phyloP scores from a whole-genome alignment of 2,329 filamentous ascomycete genomes.

The Verticillium nubilum region DNA sequence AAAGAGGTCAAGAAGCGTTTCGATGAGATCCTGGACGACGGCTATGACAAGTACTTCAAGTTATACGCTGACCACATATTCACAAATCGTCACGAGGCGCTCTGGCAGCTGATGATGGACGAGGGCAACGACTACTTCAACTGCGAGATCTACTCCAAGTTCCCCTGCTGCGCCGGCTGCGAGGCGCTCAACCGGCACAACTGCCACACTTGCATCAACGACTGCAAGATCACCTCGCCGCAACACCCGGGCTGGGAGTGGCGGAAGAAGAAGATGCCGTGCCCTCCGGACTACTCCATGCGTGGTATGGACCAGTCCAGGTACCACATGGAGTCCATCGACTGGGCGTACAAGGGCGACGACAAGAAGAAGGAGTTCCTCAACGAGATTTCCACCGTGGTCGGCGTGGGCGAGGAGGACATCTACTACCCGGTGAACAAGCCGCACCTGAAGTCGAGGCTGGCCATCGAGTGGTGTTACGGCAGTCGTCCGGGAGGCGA shows the following conservation, averaged over 20 bases:
- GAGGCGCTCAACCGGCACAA: not conserved
- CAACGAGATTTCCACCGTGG: not conserved
- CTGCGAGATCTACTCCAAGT: constrained; percentile 1
- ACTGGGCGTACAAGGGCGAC: not conserved
- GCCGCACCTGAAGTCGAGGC: not conserved
- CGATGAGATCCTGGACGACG: constrained; percentile 2
- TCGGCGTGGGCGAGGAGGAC: not conserved
- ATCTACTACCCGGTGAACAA: not conserved
- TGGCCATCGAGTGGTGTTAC: not conserved
- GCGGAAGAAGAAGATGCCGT: not conserved
- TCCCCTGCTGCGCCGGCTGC: constrained; percentile 3
- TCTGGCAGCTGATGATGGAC: constrained; percentile 1
- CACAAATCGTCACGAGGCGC: not conserved
- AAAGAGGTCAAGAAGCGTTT: constrained; percentile 2
- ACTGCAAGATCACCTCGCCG: not conserved
- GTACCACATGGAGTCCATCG: not conserved
- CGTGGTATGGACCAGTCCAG: not conserved
- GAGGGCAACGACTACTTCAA: constrained; percentile 4
- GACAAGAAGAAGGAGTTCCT: not conserved
- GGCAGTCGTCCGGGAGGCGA: not conserved
- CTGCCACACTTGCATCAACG: constrained; percentile 2
- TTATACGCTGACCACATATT: constrained; percentile 6
- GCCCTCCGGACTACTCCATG: not conserved
- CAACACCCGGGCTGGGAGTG: not conserved
- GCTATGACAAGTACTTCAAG: constrained; percentile 7